Base-by-base conservation (phyloP, 2,329 filamentous ascomycete genomes). In the Calonectria multiphialidica region DNA sequence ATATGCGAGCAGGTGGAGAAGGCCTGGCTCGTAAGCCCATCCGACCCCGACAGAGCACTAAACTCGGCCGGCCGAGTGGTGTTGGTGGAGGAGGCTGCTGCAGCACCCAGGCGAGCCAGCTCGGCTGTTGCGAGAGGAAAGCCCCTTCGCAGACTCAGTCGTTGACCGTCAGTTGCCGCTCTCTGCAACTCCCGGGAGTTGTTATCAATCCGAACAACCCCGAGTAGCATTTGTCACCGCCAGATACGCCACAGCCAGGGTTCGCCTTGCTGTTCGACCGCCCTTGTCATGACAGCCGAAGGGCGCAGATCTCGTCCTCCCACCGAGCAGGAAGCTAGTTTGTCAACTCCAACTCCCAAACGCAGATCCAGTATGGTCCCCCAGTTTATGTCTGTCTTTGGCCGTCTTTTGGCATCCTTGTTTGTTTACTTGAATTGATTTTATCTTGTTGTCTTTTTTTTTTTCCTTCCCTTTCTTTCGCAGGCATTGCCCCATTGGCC, bases 331-430 rank as follows among this genome's bases (percentile, higher is more conserved):
- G 63, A 55, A 10, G 15, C 68, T n/a, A 62, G 44, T 37, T 25
- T 35, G 21, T 15, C 55, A 35, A 65, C 59, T 15, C 59, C 40
- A 6, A 33, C 23, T 15, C 15, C 53, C 23, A 66, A 40, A 40
- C 66, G 71, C 28, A 70, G 67, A 61, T 57, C 47, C 55, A 70
- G 71, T 72, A 72, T 63, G 71, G 15, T 23, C 23, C 47, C 45
- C 37, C 45, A 9, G 5, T 45, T 25, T 9, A 10, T 12, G 23
- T n/a, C 35, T 30, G 8, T 28, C 1, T 33, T 21, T 37, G 5
- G 30, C 35, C 15, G 37, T 16, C 9, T 35, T 53, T 50, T 28
- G 13, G 0, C 18, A 44, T 47, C 23, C 25, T 18, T 25, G 16
- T 45, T 23, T 47, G 16, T 30, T 30, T 8, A 8, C 8, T 30